A percentile compares a stretch with the other conserved stretches of the same genome.
phyloP scores from a whole-genome alignment of 371 early-diverging fungal genomes.

The Mucor sp. region DNA sequence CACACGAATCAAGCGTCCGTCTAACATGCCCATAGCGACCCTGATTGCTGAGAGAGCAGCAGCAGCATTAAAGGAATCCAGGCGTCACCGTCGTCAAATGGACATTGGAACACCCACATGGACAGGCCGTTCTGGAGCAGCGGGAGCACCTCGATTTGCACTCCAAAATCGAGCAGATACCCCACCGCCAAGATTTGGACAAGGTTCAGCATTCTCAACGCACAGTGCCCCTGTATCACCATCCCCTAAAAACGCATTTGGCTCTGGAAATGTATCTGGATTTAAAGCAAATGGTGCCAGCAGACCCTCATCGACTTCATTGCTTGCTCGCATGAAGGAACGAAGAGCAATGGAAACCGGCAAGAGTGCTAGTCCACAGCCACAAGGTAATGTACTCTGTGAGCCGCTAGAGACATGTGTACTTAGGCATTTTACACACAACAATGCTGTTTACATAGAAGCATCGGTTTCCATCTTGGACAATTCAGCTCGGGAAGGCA shows the following conservation, averaged over 20 bases:
- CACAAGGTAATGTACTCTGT: not conserved
- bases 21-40: constrained; percentile 31
- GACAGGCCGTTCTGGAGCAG: constrained; percentile 69
- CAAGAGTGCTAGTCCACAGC: not conserved
- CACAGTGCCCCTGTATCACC: constrained; percentile 26
- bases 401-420: too few species aligned
- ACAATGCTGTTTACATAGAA: not conserved
- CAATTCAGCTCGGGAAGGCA: constrained; percentile 32
- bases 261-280: constrained; percentile 43
- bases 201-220: constrained; percentile 12
- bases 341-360: constrained; percentile 41
- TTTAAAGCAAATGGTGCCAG: constrained; percentile 26
- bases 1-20: not conserved
- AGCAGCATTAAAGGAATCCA: constrained; percentile 56
- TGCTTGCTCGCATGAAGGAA: constrained; percentile 55
- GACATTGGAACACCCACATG: constrained; percentile 67
- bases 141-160: constrained; percentile 52
- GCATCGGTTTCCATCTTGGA: constrained; percentile 21
- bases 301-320: constrained; percentile 26
- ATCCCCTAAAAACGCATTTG: constrained; percentile 26
- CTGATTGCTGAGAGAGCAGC: constrained; percentile 59
- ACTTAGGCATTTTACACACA: too few species aligned
- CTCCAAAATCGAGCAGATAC: constrained; percentile 16
- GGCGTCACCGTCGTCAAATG: constrained; percentile 29
- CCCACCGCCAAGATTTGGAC: constrained; percentile 54